phyloP scores from a whole-genome alignment of 2,329 filamentous ascomycete genomes.

The Apiospora marii region DNA sequence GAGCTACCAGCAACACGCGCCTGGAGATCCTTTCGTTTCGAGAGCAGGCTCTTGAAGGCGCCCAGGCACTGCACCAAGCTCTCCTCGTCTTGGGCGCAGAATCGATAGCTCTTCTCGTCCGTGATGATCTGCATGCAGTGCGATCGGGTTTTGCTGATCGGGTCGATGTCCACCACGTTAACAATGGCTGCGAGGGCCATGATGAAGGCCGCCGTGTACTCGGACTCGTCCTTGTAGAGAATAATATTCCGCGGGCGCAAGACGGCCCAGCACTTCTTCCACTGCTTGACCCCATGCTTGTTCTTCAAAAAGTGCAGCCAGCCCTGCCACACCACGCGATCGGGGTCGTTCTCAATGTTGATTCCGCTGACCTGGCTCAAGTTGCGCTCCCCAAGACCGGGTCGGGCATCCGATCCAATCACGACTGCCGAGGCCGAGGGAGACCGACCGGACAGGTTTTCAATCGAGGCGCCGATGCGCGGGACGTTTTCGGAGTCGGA shows the following conservation, averaged over 20 bases:
- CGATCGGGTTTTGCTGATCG: slow-evolving; percentile 82
- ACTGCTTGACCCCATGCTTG: slow-evolving; percentile 84
- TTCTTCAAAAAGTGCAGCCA: slow-evolving; percentile 86
- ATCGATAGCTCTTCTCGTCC: slow-evolving; percentile 84
- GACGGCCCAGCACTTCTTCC: slow-evolving; percentile 95
- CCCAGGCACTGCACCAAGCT: slow-evolving; percentile 84
- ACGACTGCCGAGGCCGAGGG: slow-evolving; percentile 43
- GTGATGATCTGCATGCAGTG: slow-evolving; percentile 93
- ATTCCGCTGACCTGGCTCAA: slow-evolving; percentile 69
- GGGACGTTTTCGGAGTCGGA: slow-evolving; percentile 70
- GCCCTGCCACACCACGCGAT: slow-evolving; percentile 93
- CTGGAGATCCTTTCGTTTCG: slow-evolving; percentile 71
- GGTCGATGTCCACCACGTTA: slow-evolving; percentile 91
- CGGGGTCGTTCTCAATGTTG: slow-evolving; percentile 70
- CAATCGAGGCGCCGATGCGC: slow-evolving; percentile 58
- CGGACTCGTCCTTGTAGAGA: slow-evolving; percentile 90
- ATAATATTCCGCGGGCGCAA: slow-evolving; percentile 84
- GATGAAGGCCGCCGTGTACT: slow-evolving; percentile 88
- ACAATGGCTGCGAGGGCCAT: slow-evolving; percentile 81
- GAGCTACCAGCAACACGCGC: slow-evolving; percentile 45
- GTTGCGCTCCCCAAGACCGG: slow-evolving; percentile 57
- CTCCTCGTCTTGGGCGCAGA: slow-evolving; percentile 83
- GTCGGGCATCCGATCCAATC: slow-evolving; percentile 40
- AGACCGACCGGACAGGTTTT: slow-evolving; percentile 55
- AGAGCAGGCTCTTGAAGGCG: slow-evolving; percentile 85